Percentiles rank a stretch among this genome's conserved stretches.
Evolutionary conservation across 768 basidiomycete species (phyloP).

Genomic region (Tylopilus felleus): DNA sequence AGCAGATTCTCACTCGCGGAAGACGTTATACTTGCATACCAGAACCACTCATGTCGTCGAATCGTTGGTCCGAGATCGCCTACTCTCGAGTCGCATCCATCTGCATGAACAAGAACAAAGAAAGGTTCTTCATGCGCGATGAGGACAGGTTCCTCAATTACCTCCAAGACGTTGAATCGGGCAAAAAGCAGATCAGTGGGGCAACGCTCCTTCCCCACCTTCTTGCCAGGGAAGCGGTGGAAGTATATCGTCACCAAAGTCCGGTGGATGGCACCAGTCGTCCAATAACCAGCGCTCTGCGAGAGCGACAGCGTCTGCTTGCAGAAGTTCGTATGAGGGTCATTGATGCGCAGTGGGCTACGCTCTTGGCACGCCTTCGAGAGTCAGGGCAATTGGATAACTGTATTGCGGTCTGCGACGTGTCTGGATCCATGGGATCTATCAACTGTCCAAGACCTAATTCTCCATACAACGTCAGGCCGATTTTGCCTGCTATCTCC

Average conservation of each 20-base stretch:
- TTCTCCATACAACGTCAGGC: too few relatives aligned
- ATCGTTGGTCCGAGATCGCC: constrained; percentile 53
- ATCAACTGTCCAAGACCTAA: too few relatives aligned
- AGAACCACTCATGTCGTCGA: constrained; percentile 60
- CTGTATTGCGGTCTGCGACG: constrained; percentile 66
- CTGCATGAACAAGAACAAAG: constrained; percentile 59
- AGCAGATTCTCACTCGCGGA: constrained; percentile 57
- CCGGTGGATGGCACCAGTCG: too few relatives aligned
- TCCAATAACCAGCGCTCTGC: too few relatives aligned
- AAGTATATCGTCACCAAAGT: too few relatives aligned
- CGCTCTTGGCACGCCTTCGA: constrained; percentile 52
- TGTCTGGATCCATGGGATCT: constrained; percentile 73
- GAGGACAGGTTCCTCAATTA: constrained; percentile 55
- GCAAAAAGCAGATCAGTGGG: constrained; percentile 56
- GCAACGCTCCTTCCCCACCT: constrained; percentile 69
- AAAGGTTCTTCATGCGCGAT: constrained; percentile 56
- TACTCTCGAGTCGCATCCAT: constrained; percentile 63
- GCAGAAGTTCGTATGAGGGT: constrained; percentile 41
- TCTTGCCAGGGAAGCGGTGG: constrained; percentile 42
- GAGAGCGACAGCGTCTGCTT: constrained; percentile 16
- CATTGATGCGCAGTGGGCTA: constrained; percentile 64
- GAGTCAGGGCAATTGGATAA: constrained; percentile 56
- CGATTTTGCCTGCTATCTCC: too few relatives aligned
- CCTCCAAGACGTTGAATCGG: constrained; percentile 52
- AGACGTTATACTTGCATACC: constrained; percentile 45